Conservation (phyloP, 2,329 filamentous ascomycete species). For the Teratosphaeria viscida region DNA sequence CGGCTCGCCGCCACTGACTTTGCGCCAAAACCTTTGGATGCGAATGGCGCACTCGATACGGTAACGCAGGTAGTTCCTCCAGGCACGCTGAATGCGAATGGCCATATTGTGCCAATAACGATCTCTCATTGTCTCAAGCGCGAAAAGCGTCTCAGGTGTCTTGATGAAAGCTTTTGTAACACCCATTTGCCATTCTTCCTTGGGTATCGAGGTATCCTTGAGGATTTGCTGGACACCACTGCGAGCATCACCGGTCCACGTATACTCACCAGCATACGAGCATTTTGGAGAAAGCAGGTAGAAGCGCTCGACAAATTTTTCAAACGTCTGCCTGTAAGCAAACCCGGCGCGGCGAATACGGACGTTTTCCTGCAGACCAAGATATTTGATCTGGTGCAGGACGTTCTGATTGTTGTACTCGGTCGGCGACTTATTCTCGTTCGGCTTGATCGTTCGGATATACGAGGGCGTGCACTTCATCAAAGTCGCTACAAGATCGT, state of each 20-base stretch:
- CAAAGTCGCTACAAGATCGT: slow-evolving; percentile 84
- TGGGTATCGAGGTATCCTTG: slow-evolving; percentile 89
- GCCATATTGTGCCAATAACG: slow-evolving; percentile 99
- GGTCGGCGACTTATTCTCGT: slow-evolving; percentile 92
- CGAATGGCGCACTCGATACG: slow-evolving; percentile 83
- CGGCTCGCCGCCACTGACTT: slow-evolving; percentile 81
- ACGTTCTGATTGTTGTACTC: slow-evolving; percentile 92
- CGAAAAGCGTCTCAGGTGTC: slow-evolving; percentile 91
- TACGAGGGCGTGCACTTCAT: slow-evolving; percentile 98
- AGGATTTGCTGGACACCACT: slow-evolving; percentile 85
- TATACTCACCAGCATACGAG: slow-evolving; percentile 94
- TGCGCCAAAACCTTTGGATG: slow-evolving; percentile 92
- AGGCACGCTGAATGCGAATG: slow-evolving; percentile 90
- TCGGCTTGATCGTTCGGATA: slow-evolving; percentile 97
- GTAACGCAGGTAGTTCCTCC: slow-evolving; percentile 91
- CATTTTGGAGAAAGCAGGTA: slow-evolving; percentile 90
- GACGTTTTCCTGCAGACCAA: slow-evolving; percentile 98
- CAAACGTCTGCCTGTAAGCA: slow-evolving; percentile 91
- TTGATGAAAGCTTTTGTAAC: slow-evolving; percentile 97
- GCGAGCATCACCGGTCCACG: slow-evolving; percentile 81
- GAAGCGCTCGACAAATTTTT: slow-evolving; percentile 96
- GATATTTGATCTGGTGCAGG: slow-evolving; percentile 95
- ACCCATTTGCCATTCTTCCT: slow-evolving; percentile 94
- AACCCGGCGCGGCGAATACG: slow-evolving; percentile 93
- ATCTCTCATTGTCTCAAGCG: slow-evolving; percentile 93